A percentile compares a stretch with the other conserved stretches of the same genome.
Conservation (phyloP, 1,284 basidiomycete species). For the Cryptococcus maquisensis region DNA sequence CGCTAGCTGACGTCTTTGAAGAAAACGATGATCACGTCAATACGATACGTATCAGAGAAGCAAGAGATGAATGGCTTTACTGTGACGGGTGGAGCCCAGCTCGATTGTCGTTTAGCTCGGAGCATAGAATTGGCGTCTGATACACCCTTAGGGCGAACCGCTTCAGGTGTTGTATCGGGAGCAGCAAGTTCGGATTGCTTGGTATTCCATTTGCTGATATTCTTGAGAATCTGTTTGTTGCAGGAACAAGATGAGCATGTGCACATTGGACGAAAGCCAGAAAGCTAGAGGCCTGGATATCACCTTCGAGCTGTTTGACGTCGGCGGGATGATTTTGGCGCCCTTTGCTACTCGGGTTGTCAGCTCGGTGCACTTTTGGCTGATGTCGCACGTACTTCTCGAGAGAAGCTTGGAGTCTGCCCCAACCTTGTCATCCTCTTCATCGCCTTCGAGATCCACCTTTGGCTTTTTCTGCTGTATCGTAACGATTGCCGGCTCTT, state of each 20-base stretch:
- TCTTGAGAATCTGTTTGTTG: conserved; percentile 64
- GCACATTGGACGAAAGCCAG: neutral
- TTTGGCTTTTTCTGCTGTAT: conserved; percentile 26
- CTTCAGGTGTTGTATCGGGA: conserved; percentile 18
- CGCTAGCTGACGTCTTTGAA: conserved; percentile 1
- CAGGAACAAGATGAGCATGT: conserved; percentile 19
- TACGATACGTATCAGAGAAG: neutral
- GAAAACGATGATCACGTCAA: conserved; percentile 6
- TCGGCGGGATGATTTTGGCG: conserved; percentile 70
- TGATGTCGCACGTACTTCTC: conserved; percentile 34
- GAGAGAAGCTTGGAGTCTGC: conserved; percentile 47
- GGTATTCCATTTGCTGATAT: conserved; percentile 92
- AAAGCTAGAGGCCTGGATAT: conserved; percentile 13
- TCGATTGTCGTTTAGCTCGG: conserved; percentile 9
- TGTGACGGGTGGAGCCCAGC: neutral
- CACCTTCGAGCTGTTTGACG: conserved; percentile 86
- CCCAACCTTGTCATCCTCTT: conserved; percentile 60
- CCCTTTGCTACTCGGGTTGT: conserved; percentile 30
- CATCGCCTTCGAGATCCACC: conserved; percentile 57
- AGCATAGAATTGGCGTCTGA: conserved; percentile 38
- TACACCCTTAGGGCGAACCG: conserved; percentile 22
- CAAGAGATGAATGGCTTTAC: neutral
- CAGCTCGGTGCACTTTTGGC: neutral
- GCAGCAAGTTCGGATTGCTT: conserved; percentile 71
- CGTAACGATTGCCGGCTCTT: conserved; percentile 36